A percentile compares a stretch with the other conserved stretches of the same genome.
phyloP scores from a whole-genome alignment of 1,284 basidiomycete species.

The Trametes sp. region DNA sequence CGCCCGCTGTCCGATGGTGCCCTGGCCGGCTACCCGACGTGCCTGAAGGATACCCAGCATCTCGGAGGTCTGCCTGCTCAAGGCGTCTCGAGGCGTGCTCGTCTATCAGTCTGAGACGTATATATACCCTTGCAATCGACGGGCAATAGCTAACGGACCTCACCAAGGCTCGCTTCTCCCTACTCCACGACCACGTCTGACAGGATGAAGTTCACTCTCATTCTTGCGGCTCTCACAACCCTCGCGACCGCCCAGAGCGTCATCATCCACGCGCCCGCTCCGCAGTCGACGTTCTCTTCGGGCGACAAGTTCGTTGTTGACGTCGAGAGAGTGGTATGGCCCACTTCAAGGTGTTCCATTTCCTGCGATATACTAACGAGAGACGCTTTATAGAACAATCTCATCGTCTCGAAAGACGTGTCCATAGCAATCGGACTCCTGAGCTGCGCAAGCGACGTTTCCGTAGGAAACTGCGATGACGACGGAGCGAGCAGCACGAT shows the following conservation, averaged over 20 bases:
- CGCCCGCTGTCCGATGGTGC: neutral
- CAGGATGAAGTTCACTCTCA: slow-evolving; percentile 1
- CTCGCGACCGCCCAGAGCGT: slow-evolving; percentile 10
- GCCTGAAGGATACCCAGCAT: neutral
- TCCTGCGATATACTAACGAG: neutral
- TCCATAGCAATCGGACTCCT: slow-evolving; percentile 49
- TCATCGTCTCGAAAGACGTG: slow-evolving; percentile 49
- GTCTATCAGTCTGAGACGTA: neutral
- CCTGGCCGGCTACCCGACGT: neutral
- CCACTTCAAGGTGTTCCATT: neutral
- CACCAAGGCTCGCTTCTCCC: neutral
- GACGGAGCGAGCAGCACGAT: slow-evolving; percentile 39
- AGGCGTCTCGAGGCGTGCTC: neutral
- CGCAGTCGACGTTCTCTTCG: slow-evolving; percentile 4
- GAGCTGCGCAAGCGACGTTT: slow-evolving; percentile 39
- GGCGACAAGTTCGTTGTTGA: slow-evolving; percentile 16
- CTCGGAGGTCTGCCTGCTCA: neutral
- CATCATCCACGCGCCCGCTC: slow-evolving; percentile 6
- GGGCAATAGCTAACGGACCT: neutral
- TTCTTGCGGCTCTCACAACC: slow-evolving; percentile 4
- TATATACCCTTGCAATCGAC: neutral
- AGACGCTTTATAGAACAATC: slow-evolving; percentile 40
- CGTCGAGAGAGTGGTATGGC: slow-evolving; percentile 12
- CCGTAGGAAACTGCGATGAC: slow-evolving; percentile 33
- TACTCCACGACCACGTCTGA: neutral